Evolutionary conservation across 2,329 filamentous ascomycete species (phyloP).

Genomic region (Ascochyta koolunga): DNA sequence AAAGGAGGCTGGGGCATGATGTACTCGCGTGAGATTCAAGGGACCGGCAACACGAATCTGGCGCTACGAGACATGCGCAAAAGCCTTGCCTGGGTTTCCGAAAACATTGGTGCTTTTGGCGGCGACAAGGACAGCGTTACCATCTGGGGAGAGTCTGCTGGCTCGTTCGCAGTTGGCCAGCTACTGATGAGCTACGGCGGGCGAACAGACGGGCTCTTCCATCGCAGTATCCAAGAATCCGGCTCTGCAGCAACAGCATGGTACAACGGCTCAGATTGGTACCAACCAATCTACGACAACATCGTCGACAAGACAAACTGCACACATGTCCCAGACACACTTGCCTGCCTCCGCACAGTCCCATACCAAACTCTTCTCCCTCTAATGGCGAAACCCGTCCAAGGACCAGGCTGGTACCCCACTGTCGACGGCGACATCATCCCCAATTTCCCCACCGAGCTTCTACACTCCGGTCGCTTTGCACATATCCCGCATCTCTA

Average conservation of each 20-base stretch:
- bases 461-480: slow-evolving; percentile 64
- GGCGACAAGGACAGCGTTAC: slow-evolving; percentile 51
- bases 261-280: slow-evolving; percentile 52
- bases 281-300: slow-evolving; percentile 55
- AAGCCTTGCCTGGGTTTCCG: slow-evolving; percentile 54
- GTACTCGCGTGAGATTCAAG: slow-evolving; percentile 54
- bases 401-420: slow-evolving; percentile 50
- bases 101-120: slow-evolving; percentile 53
- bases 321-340: slow-evolving; percentile 50
- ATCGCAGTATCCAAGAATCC: slow-evolving; percentile 47
- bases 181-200: slow-evolving; percentile 44
- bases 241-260: slow-evolving; percentile 48
- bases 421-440: slow-evolving; percentile 65
- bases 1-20: slow-evolving; percentile 74
- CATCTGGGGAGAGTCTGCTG: slow-evolving; percentile 55
- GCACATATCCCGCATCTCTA: slow-evolving; percentile 68
- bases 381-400: slow-evolving; percentile 54
- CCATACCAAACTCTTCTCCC: slow-evolving; percentile 65
- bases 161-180: slow-evolving; percentile 50
- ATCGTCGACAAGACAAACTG: slow-evolving; percentile 62
- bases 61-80: slow-evolving; percentile 52
- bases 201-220: slow-evolving; percentile 43
- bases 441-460: slow-evolving; percentile 58
- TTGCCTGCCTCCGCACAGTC: slow-evolving; percentile 62
- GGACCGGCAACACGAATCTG: slow-evolving; percentile 54